These are phyloP conservation scores for Daphne laureola DNA, from an alignment of 441 rosid genomes.

Conservation along the genomic window DNA sequence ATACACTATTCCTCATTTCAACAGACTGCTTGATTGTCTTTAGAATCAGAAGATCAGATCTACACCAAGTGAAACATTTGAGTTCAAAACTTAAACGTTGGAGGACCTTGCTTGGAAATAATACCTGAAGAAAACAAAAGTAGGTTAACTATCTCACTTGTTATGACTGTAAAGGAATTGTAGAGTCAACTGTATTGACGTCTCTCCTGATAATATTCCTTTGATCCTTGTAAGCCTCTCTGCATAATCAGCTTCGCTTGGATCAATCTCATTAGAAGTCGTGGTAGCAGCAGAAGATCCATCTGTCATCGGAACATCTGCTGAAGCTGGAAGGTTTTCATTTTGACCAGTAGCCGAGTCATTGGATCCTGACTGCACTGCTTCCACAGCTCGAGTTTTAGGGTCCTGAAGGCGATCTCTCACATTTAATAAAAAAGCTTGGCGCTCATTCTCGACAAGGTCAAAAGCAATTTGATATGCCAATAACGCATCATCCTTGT, in stretches of 20 bases:
- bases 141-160: slow-evolving; percentile 43
- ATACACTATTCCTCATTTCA: slow-evolving; percentile 95
- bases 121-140: slow-evolving; percentile 3
- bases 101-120: background rate
- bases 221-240: slow-evolving; percentile 75
- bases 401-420: slow-evolving; percentile 71
- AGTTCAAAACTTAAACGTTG: background rate
- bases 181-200: slow-evolving; percentile 83
- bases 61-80: slow-evolving; percentile 21
- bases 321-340: slow-evolving; percentile 41
- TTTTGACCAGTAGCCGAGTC: slow-evolving; percentile 38
- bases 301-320: slow-evolving; percentile 77
- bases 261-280: slow-evolving; percentile 44
- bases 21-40: slow-evolving; percentile 96
- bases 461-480: slow-evolving; percentile 94
- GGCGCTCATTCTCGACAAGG: slow-evolving; percentile 97
- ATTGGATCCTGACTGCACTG: slow-evolving; percentile 37
- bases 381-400: slow-evolving; percentile 43
- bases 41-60: slow-evolving; percentile 84
- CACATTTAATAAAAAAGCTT: slow-evolving; percentile 88
- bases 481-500: slow-evolving; percentile 73
- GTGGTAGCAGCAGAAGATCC: slow-evolving; percentile 40
- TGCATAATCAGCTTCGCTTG: slow-evolving; percentile 52
- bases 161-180: slow-evolving; percentile 92
- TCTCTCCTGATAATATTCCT: slow-evolving; percentile 93